Percentiles rank a stretch among this genome's conserved stretches.
phyloP scores from a whole-genome alignment of 495 filamentous ascomycete genomes.

The Podospora appendiculata region DNA sequence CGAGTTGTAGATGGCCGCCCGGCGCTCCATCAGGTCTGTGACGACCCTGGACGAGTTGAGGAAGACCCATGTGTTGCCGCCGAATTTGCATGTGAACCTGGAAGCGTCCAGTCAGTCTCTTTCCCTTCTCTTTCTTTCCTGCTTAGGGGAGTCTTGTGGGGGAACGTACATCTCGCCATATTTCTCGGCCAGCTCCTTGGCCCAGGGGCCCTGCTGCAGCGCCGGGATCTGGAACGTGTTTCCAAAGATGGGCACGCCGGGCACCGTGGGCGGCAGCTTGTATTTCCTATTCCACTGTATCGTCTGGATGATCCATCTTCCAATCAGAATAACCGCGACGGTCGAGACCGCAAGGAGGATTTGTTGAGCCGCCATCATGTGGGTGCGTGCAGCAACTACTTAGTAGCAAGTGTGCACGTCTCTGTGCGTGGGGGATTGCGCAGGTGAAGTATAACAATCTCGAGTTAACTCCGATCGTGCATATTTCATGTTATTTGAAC shows the following conservation, averaged over 20 bases:
- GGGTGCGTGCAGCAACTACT: too few species aligned
- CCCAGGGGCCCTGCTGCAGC: conserved; percentile 52
- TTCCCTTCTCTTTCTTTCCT: neutral
- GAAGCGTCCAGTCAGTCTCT: neutral
- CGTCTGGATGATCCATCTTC: neutral
- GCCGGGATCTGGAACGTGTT: conserved; percentile 59
- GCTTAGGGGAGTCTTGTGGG: too few species aligned
- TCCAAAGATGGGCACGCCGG: conserved; percentile 60
- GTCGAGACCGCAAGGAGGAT: neutral
- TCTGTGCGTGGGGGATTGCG: too few species aligned
- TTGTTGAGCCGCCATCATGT: neutral
- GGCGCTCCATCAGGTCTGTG: conserved; percentile 22
- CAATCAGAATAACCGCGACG: neutral
- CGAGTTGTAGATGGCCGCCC: conserved; percentile 20
- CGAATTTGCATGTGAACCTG: neutral
- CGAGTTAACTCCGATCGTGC: neutral
- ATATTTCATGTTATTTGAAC: too few species aligned
- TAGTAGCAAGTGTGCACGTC: too few species aligned
- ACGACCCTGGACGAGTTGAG: conserved; percentile 28
- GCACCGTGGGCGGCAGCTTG: conserved; percentile 9
- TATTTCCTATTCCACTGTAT: neutral
- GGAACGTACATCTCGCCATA: conserved; percentile 53
- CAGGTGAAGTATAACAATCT: too few species aligned
- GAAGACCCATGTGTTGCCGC: conserved; percentile 21
- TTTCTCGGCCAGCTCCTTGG: conserved; percentile 56